Percentiles rank a stretch among this genome's conserved stretches.
phyloP scores from a whole-genome alignment of 2,329 filamentous ascomycete genomes.

The Achaetomium macrosporum region DNA sequence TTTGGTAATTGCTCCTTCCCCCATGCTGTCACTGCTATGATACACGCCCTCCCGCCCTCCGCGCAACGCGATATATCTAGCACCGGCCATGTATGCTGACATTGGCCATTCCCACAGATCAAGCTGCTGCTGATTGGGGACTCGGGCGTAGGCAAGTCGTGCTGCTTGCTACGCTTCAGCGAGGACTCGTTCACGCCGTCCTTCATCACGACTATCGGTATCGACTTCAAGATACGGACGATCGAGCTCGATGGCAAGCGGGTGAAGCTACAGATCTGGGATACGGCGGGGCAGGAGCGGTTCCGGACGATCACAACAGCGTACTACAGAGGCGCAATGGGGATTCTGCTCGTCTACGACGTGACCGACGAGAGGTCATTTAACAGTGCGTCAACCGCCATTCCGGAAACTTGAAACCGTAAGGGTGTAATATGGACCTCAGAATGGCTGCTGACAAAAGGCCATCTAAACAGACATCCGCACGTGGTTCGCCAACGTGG shows the following conservation, averaged over 20 bases:
- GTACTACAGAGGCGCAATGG: constrained; percentile 98
- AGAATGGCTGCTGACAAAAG: background rate
- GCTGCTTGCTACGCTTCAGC: constrained; percentile 92
- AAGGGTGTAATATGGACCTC: background rate
- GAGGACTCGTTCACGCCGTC: constrained; percentile 96
- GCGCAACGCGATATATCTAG: background rate
- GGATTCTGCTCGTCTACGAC: constrained; percentile 95
- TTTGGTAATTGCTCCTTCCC: constrained; percentile 58
- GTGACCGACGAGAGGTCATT: constrained; percentile 95
- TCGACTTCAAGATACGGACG: constrained; percentile 99
- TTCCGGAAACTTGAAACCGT: background rate
- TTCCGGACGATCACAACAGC: constrained; percentile 98
- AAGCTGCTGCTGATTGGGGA: constrained; percentile 95
- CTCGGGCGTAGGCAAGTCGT: constrained; percentile 94
- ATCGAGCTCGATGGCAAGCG: constrained; percentile 98
- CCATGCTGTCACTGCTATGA: background rate
- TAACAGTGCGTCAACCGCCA: constrained; percentile 61
- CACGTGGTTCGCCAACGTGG: constrained; percentile 98
- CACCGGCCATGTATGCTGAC: constrained; percentile 10
- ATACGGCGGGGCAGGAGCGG: constrained; percentile 95
- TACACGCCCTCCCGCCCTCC: background rate
- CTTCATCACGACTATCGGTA: constrained; percentile 98
- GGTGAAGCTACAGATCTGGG: constrained; percentile 99
- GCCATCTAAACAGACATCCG: constrained; percentile 67
- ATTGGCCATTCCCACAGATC: constrained; percentile 54